A percentile compares a stretch with the other conserved stretches of the same genome.
These are phyloP conservation scores for Metarhizium guizhouense DNA, from an alignment of 2,329 filamentous ascomycete genomes.

Conservation along the genomic window DNA sequence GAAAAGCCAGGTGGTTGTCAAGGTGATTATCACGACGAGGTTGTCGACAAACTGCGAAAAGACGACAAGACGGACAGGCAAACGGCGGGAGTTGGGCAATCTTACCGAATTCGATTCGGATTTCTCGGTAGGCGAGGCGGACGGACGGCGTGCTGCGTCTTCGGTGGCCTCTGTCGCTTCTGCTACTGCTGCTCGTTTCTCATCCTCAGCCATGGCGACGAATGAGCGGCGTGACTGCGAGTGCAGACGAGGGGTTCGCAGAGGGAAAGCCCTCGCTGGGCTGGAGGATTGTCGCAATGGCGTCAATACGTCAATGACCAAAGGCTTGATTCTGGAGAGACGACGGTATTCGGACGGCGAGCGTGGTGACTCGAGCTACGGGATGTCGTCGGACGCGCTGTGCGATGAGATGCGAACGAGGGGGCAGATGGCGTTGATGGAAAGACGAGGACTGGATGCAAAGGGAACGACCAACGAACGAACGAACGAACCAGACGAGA, in stretches of 20 bases:
- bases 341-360: not conserved
- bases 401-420: not conserved
- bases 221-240: not conserved
- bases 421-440: not conserved
- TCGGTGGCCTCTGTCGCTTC: conserved; percentile 14
- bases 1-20: not conserved
- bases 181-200: conserved; percentile 15
- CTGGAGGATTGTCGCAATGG: conserved; percentile 10
- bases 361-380: not conserved
- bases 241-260: not conserved
- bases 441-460: conserved; percentile 1
- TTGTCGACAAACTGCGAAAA: not conserved
- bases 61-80: not conserved
- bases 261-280: conserved; percentile 9
- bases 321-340: not conserved
- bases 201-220: conserved; percentile 19
- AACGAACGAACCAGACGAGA: not conserved
- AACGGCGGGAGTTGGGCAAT: too few relatives aligned
- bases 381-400: not conserved
- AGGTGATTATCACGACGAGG: too few relatives aligned
- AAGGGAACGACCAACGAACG: not conserved
- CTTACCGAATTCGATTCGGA: conserved; percentile 9
- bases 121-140: conserved; percentile 9
- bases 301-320: not conserved
- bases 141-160: conserved; percentile 9